Conservation (phyloP, 768 basidiomycete species). For the Phylloporus sp. region DNA sequence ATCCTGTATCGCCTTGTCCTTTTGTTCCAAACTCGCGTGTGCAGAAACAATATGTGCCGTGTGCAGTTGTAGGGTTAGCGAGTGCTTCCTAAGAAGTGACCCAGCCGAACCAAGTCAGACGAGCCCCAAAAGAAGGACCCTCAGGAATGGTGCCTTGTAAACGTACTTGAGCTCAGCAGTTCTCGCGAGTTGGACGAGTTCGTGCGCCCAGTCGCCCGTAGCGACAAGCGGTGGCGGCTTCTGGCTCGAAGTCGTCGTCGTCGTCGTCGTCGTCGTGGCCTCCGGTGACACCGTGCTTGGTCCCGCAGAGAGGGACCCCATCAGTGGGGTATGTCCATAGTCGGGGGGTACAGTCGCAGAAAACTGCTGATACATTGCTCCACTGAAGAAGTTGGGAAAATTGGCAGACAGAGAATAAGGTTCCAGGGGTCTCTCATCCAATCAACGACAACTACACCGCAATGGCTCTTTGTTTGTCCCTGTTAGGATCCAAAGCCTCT, state of each 20-base stretch:
- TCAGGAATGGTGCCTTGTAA: not conserved
- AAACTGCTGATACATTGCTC: conserved; percentile 36
- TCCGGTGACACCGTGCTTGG: conserved; percentile 33
- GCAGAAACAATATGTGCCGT: conserved; percentile 86
- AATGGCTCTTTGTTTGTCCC: conserved; percentile 28
- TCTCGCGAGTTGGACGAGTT: conserved; percentile 81
- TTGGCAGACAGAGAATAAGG: conserved; percentile 18
- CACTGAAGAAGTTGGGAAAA: conserved; percentile 21
- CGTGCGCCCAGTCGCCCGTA: conserved; percentile 83
- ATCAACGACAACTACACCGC: too few species aligned
- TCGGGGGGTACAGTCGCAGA: conserved; percentile 30
- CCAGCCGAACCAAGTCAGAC: conserved; percentile 8
- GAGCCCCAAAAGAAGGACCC: conserved; percentile 3
- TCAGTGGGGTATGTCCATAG: conserved; percentile 31
- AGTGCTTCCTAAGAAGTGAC: conserved; percentile 61
- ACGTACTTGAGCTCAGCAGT: conserved; percentile 86
- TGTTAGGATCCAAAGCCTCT: conserved; percentile 30
- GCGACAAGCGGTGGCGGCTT: conserved; percentile 59
- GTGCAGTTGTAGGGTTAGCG: conserved; percentile 76
- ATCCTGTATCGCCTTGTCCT: conserved; percentile 75
- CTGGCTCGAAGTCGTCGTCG: conserved; percentile 20
- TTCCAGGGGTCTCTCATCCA: conserved; percentile 28
- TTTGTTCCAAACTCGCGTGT: conserved; percentile 74
- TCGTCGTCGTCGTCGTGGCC: conserved; percentile 25
- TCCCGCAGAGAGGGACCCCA: conserved; percentile 31